These are phyloP conservation scores for Coemansia sp. DNA, from an alignment of 192 early-diverging fungal genomes.

Conservation along the genomic window DNA sequence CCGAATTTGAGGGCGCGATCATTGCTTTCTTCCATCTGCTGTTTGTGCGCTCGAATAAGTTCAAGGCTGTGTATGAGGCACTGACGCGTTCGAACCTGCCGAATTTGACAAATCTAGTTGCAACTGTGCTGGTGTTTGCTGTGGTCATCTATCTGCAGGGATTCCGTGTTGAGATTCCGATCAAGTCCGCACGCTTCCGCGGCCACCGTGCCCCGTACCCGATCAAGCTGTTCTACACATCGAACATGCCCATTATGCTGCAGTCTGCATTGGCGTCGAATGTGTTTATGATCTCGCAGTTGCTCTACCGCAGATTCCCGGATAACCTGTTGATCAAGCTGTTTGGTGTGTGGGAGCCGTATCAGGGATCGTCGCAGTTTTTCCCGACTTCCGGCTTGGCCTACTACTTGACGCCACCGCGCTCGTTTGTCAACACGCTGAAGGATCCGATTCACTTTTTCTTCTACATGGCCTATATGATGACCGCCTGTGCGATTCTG, in stretches of 20 bases:
- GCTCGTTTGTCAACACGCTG: conserved; percentile 76
- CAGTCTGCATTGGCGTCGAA: conserved; percentile 97
- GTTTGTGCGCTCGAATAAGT: conserved; percentile 94
- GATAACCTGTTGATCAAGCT: conserved; percentile 91
- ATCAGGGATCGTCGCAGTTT: conserved; percentile 94
- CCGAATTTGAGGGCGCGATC: conserved; percentile 98
- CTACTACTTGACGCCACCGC: conserved; percentile 98
- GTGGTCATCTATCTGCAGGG: conserved; percentile 97
- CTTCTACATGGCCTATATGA: conserved; percentile 92
- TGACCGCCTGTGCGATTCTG: conserved; percentile 91
- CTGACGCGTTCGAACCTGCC: conserved; percentile 87
- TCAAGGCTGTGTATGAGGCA: conserved; percentile 94
- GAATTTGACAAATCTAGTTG: conserved; percentile 88
- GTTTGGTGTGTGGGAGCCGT: conserved; percentile 95
- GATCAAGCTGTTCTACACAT: conserved; percentile 99
- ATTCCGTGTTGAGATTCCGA: conserved; percentile 99
- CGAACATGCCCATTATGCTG: conserved; percentile 99
- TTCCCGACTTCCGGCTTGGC: conserved; percentile 91
- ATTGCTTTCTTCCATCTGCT: conserved; percentile 93
- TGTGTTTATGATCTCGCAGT: conserved; percentile 97
- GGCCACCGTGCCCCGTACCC: conserved; percentile 98
- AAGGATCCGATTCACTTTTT: conserved; percentile 95
- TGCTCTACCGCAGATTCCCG: conserved; percentile 97
- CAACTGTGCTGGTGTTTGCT: conserved; percentile 84
- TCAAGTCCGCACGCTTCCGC: conserved; percentile 93